Percentiles rank a stretch among this genome's conserved stretches.
phyloP scores from a whole-genome alignment of 306 rosid genomes.

The Pyrus communis region DNA sequence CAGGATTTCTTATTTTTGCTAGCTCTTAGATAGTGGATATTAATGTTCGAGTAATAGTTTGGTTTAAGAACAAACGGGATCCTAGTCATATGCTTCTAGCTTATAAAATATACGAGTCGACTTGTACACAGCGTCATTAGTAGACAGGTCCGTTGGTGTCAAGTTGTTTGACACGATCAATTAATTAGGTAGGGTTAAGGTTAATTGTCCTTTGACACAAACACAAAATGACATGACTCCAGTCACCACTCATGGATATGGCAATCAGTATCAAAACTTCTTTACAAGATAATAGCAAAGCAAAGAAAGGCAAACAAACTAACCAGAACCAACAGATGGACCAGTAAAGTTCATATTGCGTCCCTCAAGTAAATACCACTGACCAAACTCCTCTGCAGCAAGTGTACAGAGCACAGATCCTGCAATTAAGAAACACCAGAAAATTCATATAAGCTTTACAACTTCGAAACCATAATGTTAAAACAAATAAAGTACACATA shows the following conservation, averaged over 20 bases:
- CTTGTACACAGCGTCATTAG: not conserved
- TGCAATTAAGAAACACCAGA: constrained; percentile 29
- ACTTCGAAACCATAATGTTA: not conserved
- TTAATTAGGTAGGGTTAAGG: not conserved
- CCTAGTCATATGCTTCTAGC: not conserved
- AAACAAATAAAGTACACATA: not conserved
- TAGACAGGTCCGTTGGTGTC: no score
- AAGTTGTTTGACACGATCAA: no score
- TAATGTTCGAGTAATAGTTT: not conserved
- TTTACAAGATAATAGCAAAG: not conserved
- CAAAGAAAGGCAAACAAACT: constrained; percentile 22
- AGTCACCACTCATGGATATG: not conserved
- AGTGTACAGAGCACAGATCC: constrained; percentile 26
- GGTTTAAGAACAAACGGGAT: not conserved
- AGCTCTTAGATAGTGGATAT: no score
- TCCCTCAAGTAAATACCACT: constrained; percentile 19
- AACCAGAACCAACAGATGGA: constrained; percentile 74
- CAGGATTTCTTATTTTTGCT: not conserved
- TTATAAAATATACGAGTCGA: not conserved
- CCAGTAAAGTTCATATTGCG: constrained; percentile 70
- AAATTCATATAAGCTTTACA: not conserved
- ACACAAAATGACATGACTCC: not conserved
- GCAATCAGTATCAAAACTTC: not conserved
- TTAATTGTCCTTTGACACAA: not conserved
- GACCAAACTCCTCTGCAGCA: constrained; percentile 22